Evolutionary conservation across 2,329 filamentous ascomycete genomes (phyloP).

Genomic region (Dryadomyces sulphureus): DNA sequence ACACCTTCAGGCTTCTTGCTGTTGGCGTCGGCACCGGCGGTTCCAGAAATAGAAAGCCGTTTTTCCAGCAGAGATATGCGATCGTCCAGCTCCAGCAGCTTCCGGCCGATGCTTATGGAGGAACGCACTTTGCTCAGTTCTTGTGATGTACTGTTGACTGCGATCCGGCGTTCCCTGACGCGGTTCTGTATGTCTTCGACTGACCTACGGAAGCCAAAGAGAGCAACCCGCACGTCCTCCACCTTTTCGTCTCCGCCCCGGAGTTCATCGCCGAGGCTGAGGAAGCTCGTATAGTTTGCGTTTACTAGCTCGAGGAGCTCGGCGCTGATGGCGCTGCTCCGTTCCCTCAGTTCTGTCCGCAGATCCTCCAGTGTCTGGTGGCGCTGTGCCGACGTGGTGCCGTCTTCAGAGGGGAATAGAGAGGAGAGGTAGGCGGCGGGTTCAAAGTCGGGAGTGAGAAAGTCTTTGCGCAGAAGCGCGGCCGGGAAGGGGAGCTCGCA

Average conservation of each 20-base stretch:
- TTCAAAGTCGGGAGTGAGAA: constrained; percentile 63
- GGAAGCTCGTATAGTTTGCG: constrained; percentile 82
- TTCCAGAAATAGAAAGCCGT: constrained; percentile 33
- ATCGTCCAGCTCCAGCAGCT: constrained; percentile 53
- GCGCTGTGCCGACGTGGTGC: constrained; percentile 47
- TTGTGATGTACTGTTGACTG: constrained; percentile 46
- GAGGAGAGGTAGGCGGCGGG: constrained; percentile 62
- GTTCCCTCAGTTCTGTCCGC: constrained; percentile 67
- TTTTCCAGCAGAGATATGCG: constrained; percentile 48
- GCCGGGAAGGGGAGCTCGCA: constrained; percentile 74
- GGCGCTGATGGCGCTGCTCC: constrained; percentile 63
- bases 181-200: constrained; percentile 57
- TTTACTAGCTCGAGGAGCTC: constrained; percentile 94
- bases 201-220: constrained; percentile 74
- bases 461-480: constrained; percentile 69
- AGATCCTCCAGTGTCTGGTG: constrained; percentile 95
- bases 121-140: constrained; percentile 51
- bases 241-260: constrained; percentile 82
- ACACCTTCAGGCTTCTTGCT: constrained; percentile 8
- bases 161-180: constrained; percentile 47
- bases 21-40: neutral
- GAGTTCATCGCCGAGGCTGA: constrained; percentile 67
- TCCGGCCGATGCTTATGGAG: constrained; percentile 45
- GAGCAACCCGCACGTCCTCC: constrained; percentile 74
- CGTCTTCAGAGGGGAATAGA: constrained; percentile 16